Conservation (phyloP, 108 stramenopile species). For the Epipyxis sp. region DNA sequence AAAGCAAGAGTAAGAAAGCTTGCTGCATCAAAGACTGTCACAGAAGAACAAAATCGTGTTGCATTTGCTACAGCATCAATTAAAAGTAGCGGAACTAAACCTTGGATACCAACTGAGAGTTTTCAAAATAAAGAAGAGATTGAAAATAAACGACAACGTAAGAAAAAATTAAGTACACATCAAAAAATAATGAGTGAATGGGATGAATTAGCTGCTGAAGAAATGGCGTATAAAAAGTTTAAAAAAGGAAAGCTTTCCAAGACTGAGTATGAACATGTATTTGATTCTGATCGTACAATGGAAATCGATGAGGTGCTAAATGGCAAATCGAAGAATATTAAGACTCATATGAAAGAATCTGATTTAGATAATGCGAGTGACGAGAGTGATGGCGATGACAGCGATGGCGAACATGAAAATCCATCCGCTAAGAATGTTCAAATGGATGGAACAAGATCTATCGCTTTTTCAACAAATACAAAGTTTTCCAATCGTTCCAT, state of each 20-base stretch:
- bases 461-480: no score
- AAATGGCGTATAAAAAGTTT: conserved; percentile 81
- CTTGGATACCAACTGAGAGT: neutral
- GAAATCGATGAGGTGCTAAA: no score
- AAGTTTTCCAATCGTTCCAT: no score
- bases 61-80: neutral
- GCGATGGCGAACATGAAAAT: no score
- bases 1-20: conserved; percentile 81
- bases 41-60: neutral
- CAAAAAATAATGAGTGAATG: conserved; percentile 88
- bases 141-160: conserved; percentile 78
- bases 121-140: conserved; percentile 44
- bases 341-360: neutral
- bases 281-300: no score
- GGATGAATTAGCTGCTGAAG: conserved; percentile 96
- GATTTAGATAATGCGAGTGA: neutral
- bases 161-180: conserved; percentile 78
- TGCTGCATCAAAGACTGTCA: conserved; percentile 73
- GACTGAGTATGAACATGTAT: conserved; percentile 73
- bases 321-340: neutral
- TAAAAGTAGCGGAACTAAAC: neutral
- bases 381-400: neutral
- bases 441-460: no score
- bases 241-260: conserved; percentile 73
- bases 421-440: no score